phyloP scores from a whole-genome alignment of 1,284 basidiomycete species.

The Vanrija humicola region DNA sequence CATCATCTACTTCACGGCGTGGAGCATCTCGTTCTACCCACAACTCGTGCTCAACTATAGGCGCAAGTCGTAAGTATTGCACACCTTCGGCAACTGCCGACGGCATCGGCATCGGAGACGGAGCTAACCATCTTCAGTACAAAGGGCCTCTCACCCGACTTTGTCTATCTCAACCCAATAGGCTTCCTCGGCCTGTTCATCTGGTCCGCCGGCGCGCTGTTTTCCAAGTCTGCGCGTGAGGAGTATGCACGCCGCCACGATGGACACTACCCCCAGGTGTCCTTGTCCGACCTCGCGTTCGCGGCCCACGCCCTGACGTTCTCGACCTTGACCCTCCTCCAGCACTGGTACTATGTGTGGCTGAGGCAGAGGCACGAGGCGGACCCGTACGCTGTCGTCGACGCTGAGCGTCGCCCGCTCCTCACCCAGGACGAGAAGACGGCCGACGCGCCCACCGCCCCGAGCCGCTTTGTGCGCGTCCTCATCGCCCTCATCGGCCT shows the following conservation, averaged over 20 bases:
- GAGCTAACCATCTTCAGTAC: conserved; percentile 14
- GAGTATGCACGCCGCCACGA: conserved; percentile 48
- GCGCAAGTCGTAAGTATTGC: conserved; percentile 40
- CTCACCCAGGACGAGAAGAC: background rate
- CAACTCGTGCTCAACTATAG: conserved; percentile 49
- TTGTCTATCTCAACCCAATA: conserved; percentile 50
- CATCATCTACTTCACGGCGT: conserved; percentile 45
- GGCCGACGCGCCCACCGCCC: conserved; percentile 18
- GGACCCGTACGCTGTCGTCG: too few relatives aligned
- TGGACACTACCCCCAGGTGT: conserved; percentile 49
- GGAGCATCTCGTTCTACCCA: conserved; percentile 51
- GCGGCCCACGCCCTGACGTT: conserved; percentile 44
- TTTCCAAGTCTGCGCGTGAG: conserved; percentile 36
- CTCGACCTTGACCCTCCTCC: conserved; percentile 27
- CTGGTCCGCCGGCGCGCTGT: conserved; percentile 46
- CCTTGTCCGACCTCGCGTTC: conserved; percentile 49
- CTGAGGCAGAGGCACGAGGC: too few relatives aligned
- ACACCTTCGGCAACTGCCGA: background rate
- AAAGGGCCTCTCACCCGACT: conserved; percentile 50
- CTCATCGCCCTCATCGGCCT: conserved; percentile 25
- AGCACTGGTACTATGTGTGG: conserved; percentile 30
- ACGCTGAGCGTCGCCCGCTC: conserved; percentile 5
- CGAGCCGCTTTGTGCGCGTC: conserved; percentile 22
- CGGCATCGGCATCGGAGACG: background rate
- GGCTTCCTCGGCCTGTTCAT: conserved; percentile 49